Evolutionary conservation across 345 rosid species (phyloP), one percentile per base, ranked within the genome.

Genomic region (Anacardium occidentale): DNA sequence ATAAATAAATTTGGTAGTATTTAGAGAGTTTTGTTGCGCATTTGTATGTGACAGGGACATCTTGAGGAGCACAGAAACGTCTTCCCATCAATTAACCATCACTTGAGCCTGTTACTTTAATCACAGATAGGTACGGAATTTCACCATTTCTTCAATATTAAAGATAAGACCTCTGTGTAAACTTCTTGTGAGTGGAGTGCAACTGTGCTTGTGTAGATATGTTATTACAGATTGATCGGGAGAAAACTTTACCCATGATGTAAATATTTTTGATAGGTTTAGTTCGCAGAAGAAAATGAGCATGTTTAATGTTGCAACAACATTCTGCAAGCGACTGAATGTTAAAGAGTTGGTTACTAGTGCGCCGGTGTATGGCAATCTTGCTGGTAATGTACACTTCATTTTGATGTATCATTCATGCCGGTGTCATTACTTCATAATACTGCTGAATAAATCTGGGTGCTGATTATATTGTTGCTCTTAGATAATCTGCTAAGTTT

Each of bases 401-500:
- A 12, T n/a, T 64, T 21, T 29, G 50, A 44, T 61, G 45, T 15
- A 65, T 60, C 61, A 34, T 25, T 73, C 64, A 14, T 44, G 24
- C 9, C 12, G 44, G 5, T 40, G 5, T 14, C n/a, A 25, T 62
- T 2, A 17, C 2, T 10, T 1, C 34, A 14, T 62, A 62, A 40
- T 78, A 63, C 62, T 58, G 20, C 45, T 0, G 10, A 22, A 50
- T 26, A 44, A 12, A 54, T 29, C 0, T 1, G n/a, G 22, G 20
- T 25, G 45, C n/a, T 57, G 42, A 17, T 56, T 20, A 71, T 54
- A 3, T 66, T 64, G 10, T 65, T 32, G 22, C 18, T 62, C 66
- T 17, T 72, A 87, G 97, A 85, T 81, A 87, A 70, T 78, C 92
- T 58, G 80, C 84, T 3, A 72, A 88, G 84, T 74, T 78, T 95